Evolutionary conservation across 2,329 filamentous ascomycete species (phyloP).

Genomic region (Ophiocordyceps camponoti-leonardi): DNA sequence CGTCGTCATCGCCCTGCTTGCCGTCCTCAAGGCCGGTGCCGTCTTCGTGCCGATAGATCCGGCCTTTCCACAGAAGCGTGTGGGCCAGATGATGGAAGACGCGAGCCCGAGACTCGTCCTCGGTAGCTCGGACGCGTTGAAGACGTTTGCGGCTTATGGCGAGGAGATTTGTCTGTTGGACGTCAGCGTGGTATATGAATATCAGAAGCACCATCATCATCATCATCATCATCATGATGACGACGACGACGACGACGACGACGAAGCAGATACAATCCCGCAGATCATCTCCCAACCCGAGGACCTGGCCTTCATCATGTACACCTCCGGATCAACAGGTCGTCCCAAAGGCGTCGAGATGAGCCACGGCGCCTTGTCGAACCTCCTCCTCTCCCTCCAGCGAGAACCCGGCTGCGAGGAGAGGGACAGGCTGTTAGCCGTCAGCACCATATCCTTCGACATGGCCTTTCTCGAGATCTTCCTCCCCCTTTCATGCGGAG

Average conservation of each 20-base stretch:
- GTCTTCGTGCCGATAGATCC: constrained; percentile 6
- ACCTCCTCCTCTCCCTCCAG: constrained; percentile 3
- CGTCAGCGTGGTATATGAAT: no score
- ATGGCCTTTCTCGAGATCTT: constrained; percentile 6
- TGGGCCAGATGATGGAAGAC: constrained; percentile 5
- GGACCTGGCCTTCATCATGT: neutral
- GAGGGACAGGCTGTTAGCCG: constrained; percentile 5
- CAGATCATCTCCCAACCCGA: neutral
- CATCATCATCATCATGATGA: no score
- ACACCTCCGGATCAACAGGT: neutral
- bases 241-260: neutral
- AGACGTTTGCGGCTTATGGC: no score
- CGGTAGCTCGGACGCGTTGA: neutral
- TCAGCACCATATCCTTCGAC: constrained; percentile 6
- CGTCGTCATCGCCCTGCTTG: constrained; percentile 5
- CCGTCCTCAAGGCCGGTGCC: constrained; percentile 5
- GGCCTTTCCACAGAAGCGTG: constrained; percentile 4
- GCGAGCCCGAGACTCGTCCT: constrained; percentile 4
- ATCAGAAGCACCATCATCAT: no score
- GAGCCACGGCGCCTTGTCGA: constrained; percentile 2
- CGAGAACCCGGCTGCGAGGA: constrained; percentile 3
- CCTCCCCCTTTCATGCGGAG: constrained; percentile 5
- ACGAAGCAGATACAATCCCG: no score
- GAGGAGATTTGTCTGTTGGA: no score
- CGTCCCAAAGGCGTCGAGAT: neutral